These are phyloP conservation scores for Diaporthe velutina DNA, from an alignment of 2,329 filamentous ascomycete genomes.

Conservation along the genomic window DNA sequence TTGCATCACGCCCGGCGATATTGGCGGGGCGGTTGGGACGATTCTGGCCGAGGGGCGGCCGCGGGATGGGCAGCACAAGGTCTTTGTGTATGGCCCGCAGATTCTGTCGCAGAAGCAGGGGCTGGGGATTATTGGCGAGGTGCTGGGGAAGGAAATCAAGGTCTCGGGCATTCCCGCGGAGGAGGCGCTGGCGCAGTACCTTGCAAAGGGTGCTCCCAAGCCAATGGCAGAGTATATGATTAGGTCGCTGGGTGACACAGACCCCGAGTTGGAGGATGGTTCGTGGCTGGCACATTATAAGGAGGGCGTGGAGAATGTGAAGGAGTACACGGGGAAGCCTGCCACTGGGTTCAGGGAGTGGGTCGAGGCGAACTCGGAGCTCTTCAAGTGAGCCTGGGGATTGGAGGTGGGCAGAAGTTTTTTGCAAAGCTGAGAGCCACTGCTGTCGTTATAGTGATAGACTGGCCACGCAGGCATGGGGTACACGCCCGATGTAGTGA, in stretches of 20 bases:
- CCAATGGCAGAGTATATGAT: slow-evolving; percentile 25
- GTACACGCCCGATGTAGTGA: not conserved
- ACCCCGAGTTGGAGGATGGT: not conserved
- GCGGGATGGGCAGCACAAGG: slow-evolving; percentile 45
- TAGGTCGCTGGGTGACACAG: slow-evolving; percentile 7
- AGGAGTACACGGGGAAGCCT: slow-evolving; percentile 32
- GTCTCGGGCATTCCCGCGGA: slow-evolving; percentile 34
- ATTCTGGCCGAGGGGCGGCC: slow-evolving; percentile 51
- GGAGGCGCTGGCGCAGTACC: slow-evolving; percentile 9
- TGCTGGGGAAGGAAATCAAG: slow-evolving; percentile 48
- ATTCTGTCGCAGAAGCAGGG: slow-evolving; percentile 49
- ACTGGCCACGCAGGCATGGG: not conserved
- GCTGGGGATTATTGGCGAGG: slow-evolving; percentile 46
- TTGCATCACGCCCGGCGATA: slow-evolving; percentile 56
- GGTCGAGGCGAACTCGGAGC: slow-evolving; percentile 33
- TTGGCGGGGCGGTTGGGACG: slow-evolving; percentile 57
- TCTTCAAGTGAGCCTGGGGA: slow-evolving; percentile 40
- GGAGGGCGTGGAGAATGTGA: slow-evolving; percentile 34
- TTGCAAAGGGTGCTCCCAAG: slow-evolving; percentile 10
- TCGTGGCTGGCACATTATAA: slow-evolving; percentile 23
- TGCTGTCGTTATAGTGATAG: slow-evolving; percentile 15
- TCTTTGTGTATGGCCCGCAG: slow-evolving; percentile 54
- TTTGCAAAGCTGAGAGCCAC: not conserved
- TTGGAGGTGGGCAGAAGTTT: not conserved
- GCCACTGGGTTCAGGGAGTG: slow-evolving; percentile 33